Conservation (phyloP, 768 basidiomycete genomes). For the Chalciporus pseudorubinellus region DNA sequence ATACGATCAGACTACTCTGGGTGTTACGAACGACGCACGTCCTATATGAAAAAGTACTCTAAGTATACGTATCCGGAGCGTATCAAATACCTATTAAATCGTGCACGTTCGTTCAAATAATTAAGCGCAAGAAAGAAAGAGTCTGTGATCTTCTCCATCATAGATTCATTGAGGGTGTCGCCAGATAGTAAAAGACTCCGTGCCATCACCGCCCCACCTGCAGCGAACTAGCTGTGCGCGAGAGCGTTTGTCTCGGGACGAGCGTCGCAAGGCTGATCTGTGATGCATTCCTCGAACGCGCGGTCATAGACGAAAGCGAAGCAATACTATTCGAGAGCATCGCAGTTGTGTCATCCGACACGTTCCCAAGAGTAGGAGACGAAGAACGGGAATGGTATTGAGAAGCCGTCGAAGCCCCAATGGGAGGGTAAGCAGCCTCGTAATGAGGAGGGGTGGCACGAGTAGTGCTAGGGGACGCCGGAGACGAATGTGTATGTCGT, state of each 20-base stretch:
- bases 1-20: too few relatives aligned
- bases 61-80: neutral
- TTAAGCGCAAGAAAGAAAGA: neutral
- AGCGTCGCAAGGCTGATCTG: conserved; percentile 59
- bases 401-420: conserved; percentile 34
- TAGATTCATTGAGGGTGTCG: neutral
- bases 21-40: neutral
- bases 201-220: neutral
- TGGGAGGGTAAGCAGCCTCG: conserved; percentile 20
- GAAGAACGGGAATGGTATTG: conserved; percentile 34
- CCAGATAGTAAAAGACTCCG: neutral
- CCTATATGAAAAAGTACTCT: neutral
- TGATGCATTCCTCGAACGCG: conserved; percentile 67
- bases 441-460: conserved; percentile 12
- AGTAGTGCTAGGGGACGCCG: conserved; percentile 11
- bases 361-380: conserved; percentile 24
- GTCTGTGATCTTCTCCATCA: neutral
- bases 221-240: conserved; percentile 34
- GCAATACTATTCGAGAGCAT: conserved; percentile 32
- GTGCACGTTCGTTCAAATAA: neutral
- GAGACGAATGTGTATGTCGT: conserved; percentile 23
- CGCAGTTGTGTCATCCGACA: conserved; percentile 14
- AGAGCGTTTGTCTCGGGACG: conserved; percentile 43
- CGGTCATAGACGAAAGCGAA: conserved; percentile 40
- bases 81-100: neutral